Percentiles rank a stretch among this genome's conserved stretches.
Evolutionary conservation across 2,329 filamentous ascomycete species (phyloP).

Genomic region (Colletotrichum caudatum): DNA sequence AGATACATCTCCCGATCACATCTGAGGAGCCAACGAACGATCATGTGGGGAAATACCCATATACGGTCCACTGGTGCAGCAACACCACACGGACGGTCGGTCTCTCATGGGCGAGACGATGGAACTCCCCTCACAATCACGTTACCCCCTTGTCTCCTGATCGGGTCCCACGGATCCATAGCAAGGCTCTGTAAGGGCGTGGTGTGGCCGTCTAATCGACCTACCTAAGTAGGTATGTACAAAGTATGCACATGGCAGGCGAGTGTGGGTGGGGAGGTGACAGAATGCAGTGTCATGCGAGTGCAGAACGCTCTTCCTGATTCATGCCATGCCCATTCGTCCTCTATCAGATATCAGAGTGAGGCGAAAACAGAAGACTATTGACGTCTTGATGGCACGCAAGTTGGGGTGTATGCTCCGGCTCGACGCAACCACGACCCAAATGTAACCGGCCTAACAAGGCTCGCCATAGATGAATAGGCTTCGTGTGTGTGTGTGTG

Average conservation of each 20-base stretch:
- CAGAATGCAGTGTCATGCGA: constrained; percentile 27
- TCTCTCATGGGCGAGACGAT: neutral
- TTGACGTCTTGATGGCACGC: neutral
- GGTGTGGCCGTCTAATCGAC: neutral
- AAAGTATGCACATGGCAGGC: neutral
- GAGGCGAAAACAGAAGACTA: neutral
- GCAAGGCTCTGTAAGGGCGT: neutral
- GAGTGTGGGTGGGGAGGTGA: constrained; percentile 7
- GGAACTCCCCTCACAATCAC: neutral
- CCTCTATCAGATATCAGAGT: constrained; percentile 5
- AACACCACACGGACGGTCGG: constrained; percentile 26
- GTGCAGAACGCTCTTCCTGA: constrained; percentile 18
- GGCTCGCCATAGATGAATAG: neutral
- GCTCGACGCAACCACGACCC: neutral
- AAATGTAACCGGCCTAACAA: neutral
- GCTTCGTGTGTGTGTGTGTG: neutral
- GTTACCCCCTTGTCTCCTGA: neutral
- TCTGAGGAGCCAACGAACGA: constrained; percentile 8
- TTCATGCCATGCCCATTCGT: constrained; percentile 10
- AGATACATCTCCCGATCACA: constrained; percentile 14
- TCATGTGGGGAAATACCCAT: constrained; percentile 2
- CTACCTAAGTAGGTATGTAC: neutral
- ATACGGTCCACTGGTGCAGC: constrained; percentile 32
- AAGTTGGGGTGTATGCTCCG: neutral
- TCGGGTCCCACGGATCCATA: neutral